A percentile compares a stretch with the other conserved stretches of the same genome.
These are phyloP conservation scores for Diplodia scrobiculata DNA, from an alignment of 2,329 filamentous ascomycete genomes.

Conservation along the genomic window DNA sequence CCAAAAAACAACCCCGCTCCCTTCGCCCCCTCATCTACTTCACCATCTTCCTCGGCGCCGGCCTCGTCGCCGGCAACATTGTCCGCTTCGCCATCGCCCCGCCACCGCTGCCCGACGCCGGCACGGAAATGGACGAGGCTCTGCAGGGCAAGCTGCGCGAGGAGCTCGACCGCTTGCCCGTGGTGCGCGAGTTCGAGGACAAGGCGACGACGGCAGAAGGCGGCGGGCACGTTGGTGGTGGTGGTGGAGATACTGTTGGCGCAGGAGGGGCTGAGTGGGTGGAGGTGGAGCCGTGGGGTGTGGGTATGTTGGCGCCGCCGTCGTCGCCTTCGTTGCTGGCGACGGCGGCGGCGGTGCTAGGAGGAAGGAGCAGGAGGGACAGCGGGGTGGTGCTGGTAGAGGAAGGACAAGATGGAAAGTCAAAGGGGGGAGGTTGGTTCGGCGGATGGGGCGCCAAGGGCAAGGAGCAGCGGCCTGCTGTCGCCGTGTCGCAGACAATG, in stretches of 20 bases:
- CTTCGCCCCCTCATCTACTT: constrained; percentile 22
- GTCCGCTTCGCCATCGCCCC: constrained; percentile 19
- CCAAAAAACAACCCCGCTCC: constrained; percentile 8
- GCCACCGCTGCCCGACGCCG: constrained; percentile 17
- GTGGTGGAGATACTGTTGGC: constrained; percentile 32
- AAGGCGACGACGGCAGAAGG: constrained; percentile 34
- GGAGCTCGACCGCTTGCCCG: constrained; percentile 17
- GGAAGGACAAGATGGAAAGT: not conserved
- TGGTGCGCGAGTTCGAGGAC: constrained; percentile 12
- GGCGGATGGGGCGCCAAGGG: not conserved
- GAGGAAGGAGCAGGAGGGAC: constrained; percentile 37
- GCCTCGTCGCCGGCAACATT: constrained; percentile 20
- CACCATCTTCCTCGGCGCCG: constrained; percentile 20
- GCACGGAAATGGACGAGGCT: constrained; percentile 1
- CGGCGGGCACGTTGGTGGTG: constrained; percentile 21
- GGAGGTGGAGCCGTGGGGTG: constrained; percentile 25
- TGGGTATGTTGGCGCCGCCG: not conserved
- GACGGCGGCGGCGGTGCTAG: not conserved
- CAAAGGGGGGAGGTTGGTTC: constrained; percentile 14
- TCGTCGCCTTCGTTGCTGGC: not conserved
- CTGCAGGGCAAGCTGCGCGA: not conserved
- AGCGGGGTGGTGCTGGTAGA: constrained; percentile 35
- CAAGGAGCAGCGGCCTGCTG: not conserved
- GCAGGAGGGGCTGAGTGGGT: constrained; percentile 33
- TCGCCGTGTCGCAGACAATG: constrained; percentile 2